phyloP scores from a whole-genome alignment of 2,329 filamentous ascomycete species.

The Esteya vermicola region DNA sequence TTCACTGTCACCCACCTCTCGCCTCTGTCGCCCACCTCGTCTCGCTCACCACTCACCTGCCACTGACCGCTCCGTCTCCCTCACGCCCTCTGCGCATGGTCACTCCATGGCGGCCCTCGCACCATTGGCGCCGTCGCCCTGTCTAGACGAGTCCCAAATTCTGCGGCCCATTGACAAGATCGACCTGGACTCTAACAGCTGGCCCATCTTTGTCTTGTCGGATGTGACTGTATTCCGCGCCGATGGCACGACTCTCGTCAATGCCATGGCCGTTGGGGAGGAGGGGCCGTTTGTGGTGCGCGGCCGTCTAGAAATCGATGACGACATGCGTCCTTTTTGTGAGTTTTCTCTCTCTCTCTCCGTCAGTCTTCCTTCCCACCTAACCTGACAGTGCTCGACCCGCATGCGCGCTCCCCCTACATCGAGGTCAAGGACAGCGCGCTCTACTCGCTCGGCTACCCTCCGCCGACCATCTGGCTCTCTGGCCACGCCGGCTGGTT shows the following conservation, averaged over 20 bases:
- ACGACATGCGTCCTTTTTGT: conserved; percentile 25
- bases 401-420: conserved; percentile 17
- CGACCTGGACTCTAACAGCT: conserved; percentile 28
- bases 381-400: conserved; percentile 17
- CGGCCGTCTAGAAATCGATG: conserved; percentile 40
- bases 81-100: neutral
- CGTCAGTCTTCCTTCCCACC: neutral
- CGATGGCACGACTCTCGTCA: conserved; percentile 39
- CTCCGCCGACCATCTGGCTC: conserved; percentile 49
- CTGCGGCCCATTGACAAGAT: conserved; percentile 21
- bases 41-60: neutral
- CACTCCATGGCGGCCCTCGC: neutral
- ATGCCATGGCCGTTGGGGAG: conserved; percentile 44
- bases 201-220: conserved; percentile 46
- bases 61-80: neutral
- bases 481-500: conserved; percentile 53
- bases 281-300: conserved; percentile 47
- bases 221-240: conserved; percentile 45
- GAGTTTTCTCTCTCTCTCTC: conserved; percentile 10
- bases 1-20: neutral
- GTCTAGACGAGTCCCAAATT: conserved; percentile 10
- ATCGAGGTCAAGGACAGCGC: conserved; percentile 40
- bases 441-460: conserved; percentile 39
- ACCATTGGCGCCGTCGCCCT: neutral
- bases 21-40: neutral